Percentiles rank a stretch among this genome's conserved stretches.
Conservation (phyloP, 2,329 filamentous ascomycete species). For the Penicillium brevicompactum region DNA sequence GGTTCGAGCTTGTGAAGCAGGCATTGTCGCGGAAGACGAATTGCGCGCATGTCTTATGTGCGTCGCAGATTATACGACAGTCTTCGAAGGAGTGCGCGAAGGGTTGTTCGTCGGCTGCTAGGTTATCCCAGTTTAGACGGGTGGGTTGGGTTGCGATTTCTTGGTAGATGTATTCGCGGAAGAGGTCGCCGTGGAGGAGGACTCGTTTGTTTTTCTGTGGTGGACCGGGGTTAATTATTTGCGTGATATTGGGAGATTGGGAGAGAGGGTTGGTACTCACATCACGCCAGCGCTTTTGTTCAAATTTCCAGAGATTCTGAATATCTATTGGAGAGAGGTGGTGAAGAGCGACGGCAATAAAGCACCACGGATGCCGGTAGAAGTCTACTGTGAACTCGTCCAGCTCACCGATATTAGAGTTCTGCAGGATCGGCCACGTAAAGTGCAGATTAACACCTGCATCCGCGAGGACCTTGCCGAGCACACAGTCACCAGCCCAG, state of each 20-base stretch:
- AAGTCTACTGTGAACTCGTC: slow-evolving; percentile 44
- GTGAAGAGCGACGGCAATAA: slow-evolving; percentile 53
- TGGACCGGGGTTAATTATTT: neutral
- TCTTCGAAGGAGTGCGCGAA: slow-evolving; percentile 31
- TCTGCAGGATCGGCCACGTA: slow-evolving; percentile 52
- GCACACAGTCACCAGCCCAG: slow-evolving; percentile 55
- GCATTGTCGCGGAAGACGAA: slow-evolving; percentile 32
- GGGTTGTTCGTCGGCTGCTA: slow-evolving; percentile 34
- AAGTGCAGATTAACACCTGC: slow-evolving; percentile 49
- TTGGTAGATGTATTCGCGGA: slow-evolving; percentile 40
- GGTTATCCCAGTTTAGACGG: slow-evolving; percentile 37
- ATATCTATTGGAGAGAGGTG: slow-evolving; percentile 49
- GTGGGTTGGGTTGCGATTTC: slow-evolving; percentile 31
- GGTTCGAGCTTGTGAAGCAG: slow-evolving; percentile 35
- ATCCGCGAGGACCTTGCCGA: slow-evolving; percentile 51
- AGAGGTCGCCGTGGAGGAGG: slow-evolving; percentile 40
- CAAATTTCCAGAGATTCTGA: slow-evolving; percentile 48
- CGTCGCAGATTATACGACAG: slow-evolving; percentile 33
- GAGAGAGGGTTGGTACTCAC: slow-evolving; percentile 46
- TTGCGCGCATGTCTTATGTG: slow-evolving; percentile 31
- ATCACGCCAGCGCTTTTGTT: slow-evolving; percentile 60
- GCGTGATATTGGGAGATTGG: neutral
- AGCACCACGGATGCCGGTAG: slow-evolving; percentile 53
- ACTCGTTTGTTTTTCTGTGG: slow-evolving; percentile 26
- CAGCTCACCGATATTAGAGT: slow-evolving; percentile 46